Conservation (phyloP, 352 stramenopile species). For the Globisporangium recalcitrans region DNA sequence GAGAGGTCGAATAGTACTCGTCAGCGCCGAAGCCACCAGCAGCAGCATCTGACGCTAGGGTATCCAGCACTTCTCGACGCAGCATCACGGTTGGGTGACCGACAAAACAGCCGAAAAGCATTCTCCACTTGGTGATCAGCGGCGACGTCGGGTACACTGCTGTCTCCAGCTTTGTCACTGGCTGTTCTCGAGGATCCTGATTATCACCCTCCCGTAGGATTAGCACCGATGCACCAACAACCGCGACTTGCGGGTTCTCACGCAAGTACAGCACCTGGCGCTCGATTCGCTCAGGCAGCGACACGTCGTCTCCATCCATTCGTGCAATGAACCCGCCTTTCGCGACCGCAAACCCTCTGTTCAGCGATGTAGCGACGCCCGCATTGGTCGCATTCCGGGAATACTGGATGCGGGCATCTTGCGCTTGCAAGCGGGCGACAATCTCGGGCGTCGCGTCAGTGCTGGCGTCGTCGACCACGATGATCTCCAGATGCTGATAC, state of each 20-base stretch:
- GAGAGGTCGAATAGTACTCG: constrained; percentile 35
- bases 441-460: constrained; percentile 33
- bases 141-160: constrained; percentile 44
- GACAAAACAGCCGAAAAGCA: constrained; percentile 79
- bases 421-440: constrained; percentile 40
- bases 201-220: constrained; percentile 18
- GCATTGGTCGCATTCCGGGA: constrained; percentile 37
- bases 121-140: constrained; percentile 55
- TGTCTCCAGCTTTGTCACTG: constrained; percentile 19
- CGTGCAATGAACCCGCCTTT: constrained; percentile 52
- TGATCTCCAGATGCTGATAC: constrained; percentile 51
- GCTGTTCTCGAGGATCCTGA: not conserved
- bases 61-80: constrained; percentile 36
- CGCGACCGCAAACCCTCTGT: constrained; percentile 52
- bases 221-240: constrained; percentile 36
- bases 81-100: constrained; percentile 80
- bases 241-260: constrained; percentile 31
- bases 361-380: constrained; percentile 68
- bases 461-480: constrained; percentile 70
- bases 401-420: constrained; percentile 32
- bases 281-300: constrained; percentile 44
- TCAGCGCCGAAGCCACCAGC: constrained; percentile 13
- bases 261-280: constrained; percentile 43
- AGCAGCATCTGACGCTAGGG: constrained; percentile 9
- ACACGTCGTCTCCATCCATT: constrained; percentile 87